Evolutionary conservation across 2,329 filamentous ascomycete genomes (phyloP).

Genomic region (Cordyceps cicadae): DNA sequence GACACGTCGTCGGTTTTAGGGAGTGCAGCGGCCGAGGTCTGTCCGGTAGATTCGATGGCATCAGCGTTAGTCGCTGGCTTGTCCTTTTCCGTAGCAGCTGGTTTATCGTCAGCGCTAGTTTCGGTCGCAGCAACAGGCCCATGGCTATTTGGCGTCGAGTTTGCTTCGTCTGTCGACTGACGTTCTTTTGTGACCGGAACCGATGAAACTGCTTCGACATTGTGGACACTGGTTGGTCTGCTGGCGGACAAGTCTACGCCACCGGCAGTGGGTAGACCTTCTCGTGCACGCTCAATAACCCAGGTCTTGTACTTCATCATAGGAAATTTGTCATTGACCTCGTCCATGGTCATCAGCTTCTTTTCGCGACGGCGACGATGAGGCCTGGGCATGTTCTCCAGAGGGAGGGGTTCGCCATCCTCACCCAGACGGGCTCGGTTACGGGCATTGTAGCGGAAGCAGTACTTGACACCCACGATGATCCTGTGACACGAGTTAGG

Average conservation of each 20-base stretch:
- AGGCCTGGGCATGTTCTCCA: constrained; percentile 75
- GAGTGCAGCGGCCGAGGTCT: constrained; percentile 18
- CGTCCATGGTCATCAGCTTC: constrained; percentile 98
- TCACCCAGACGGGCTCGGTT: constrained; percentile 72
- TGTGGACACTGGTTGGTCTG: constrained; percentile 63
- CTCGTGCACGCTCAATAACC: constrained; percentile 72
- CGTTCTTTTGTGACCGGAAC: constrained; percentile 37
- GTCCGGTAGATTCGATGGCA: constrained; percentile 16
- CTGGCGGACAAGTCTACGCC: constrained; percentile 71
- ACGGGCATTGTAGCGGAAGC: constrained; percentile 94
- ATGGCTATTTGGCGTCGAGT: constrained; percentile 19
- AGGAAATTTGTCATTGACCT: constrained; percentile 95
- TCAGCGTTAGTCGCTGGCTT: constrained; percentile 6
- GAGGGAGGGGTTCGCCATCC: constrained; percentile 79
- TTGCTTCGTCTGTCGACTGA: constrained; percentile 35
- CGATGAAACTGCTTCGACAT: constrained; percentile 50
- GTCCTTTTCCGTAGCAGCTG: constrained; percentile 13
- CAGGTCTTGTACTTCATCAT: constrained; percentile 95
- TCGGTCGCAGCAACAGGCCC: constrained; percentile 14
- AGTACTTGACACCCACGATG: constrained; percentile 98
- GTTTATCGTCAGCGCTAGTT: constrained; percentile 17
- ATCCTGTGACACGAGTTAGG: constrained; percentile 57
- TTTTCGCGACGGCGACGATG: constrained; percentile 88
- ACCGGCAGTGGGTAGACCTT: constrained; percentile 75
- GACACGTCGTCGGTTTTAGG: constrained; percentile 25